phyloP scores from a whole-genome alignment of 1,284 basidiomycete genomes.

The Rhizoctonia solani region DNA sequence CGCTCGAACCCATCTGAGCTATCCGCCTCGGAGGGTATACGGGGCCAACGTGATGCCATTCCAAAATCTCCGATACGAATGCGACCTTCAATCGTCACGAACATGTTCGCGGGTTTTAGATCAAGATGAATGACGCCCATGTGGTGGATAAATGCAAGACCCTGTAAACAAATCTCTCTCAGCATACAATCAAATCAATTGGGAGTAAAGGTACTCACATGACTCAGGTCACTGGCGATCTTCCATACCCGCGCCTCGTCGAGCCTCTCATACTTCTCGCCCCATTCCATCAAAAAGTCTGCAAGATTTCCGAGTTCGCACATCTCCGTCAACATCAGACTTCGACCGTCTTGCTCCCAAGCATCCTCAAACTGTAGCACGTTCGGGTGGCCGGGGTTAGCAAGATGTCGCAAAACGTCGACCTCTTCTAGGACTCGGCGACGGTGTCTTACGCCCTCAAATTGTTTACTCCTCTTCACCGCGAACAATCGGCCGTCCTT shows the following conservation, averaged over 20 bases:
- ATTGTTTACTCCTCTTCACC: slow-evolving; percentile 93
- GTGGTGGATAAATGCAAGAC: slow-evolving; percentile 88
- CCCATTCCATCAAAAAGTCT: slow-evolving; percentile 92
- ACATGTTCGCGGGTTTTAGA: slow-evolving; percentile 97
- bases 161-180: slow-evolving; percentile 52
- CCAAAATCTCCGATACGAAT: slow-evolving; percentile 99
- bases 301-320: slow-evolving; percentile 92
- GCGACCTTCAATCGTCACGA: slow-evolving; percentile 85
- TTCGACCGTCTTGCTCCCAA: slow-evolving; percentile 92
- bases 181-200: slow-evolving; percentile 41
- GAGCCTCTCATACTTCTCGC: slow-evolving; percentile 77
- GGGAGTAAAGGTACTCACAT: slow-evolving; percentile 61
- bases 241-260: slow-evolving; percentile 98
- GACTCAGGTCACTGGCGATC: slow-evolving; percentile 87
- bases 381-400: slow-evolving; percentile 65
- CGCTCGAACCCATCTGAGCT: slow-evolving; percentile 74
- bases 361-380: slow-evolving; percentile 92
- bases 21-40: slow-evolving; percentile 48
- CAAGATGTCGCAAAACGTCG: slow-evolving; percentile 85
- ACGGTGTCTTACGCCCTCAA: slow-evolving; percentile 90
- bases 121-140: slow-evolving; percentile 93
- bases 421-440: slow-evolving; percentile 94
- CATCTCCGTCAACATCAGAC: slow-evolving; percentile 94
- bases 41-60: slow-evolving; percentile 88
- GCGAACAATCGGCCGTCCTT: slow-evolving; percentile 68